These are phyloP conservation scores for Chamaecyparis obtusa DNA, from an alignment of 75 land plant genomes.

Conservation along the genomic window DNA sequence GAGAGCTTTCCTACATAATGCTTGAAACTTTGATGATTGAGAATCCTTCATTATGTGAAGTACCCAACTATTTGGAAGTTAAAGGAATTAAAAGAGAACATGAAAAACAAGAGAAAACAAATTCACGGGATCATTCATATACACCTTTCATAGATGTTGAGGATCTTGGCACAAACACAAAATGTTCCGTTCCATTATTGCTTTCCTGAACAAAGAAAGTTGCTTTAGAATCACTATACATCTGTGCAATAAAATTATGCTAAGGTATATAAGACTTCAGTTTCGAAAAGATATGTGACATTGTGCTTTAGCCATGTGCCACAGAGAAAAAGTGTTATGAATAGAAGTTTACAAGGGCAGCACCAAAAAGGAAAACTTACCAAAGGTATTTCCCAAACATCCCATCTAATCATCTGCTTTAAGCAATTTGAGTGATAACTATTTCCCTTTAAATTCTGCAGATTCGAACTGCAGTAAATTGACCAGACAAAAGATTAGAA, in stretches of 20 bases:
- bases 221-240: background rate
- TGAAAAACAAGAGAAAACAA: background rate
- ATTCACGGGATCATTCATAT: background rate
- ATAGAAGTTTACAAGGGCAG: background rate
- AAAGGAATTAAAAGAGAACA: background rate
- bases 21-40: background rate
- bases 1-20: background rate
- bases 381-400: conserved; percentile 31
- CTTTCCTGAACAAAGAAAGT: conserved; percentile 29
- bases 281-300: background rate
- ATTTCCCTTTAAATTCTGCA: conserved; percentile 37
- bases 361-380: conserved; percentile 8
- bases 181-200: conserved; percentile 24
- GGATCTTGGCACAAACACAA: conserved; percentile 19
- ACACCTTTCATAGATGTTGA: conserved; percentile 41
- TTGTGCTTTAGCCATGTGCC: background rate
- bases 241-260: background rate
- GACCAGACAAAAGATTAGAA: background rate
- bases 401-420: conserved; percentile 26
- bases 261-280: too few species aligned
- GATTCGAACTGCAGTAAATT: conserved; percentile 16
- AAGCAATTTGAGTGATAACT: conserved; percentile 27
- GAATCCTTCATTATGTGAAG: background rate
- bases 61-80: background rate
- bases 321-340: background rate